These are phyloP conservation scores for Pyrenochaeta sp. DNA, from an alignment of 2,329 filamentous ascomycete genomes.

Conservation along the genomic window DNA sequence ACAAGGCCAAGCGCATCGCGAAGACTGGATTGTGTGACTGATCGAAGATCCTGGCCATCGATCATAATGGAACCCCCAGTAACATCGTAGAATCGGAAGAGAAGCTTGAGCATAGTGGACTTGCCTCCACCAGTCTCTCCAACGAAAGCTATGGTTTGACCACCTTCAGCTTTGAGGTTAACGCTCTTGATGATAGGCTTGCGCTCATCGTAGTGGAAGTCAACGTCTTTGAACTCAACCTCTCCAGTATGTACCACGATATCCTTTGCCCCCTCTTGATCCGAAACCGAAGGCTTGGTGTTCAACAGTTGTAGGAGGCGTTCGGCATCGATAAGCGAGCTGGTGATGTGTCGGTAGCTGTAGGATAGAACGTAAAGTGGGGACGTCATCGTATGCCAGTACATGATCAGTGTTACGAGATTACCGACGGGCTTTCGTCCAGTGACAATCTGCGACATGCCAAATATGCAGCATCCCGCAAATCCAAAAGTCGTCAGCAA, in stretches of 20 bases:
- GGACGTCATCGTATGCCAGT: conserved; percentile 62
- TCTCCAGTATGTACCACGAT: conserved; percentile 57
- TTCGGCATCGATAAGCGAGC: conserved; percentile 70
- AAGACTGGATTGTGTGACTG: conserved; percentile 65
- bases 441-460: conserved; percentile 60
- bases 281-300: conserved; percentile 63
- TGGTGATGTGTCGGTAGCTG: conserved; percentile 57
- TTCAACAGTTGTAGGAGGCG: conserved; percentile 65
- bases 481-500: conserved; percentile 59
- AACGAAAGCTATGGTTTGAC: conserved; percentile 66
- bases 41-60: conserved; percentile 66
- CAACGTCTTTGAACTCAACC: conserved; percentile 63
- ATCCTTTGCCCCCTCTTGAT: conserved; percentile 46
- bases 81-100: conserved; percentile 68
- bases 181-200: conserved; percentile 60
- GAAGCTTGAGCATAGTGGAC: conserved; percentile 67
- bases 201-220: conserved; percentile 63
- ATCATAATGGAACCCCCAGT: conserved; percentile 62
- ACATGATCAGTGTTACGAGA: conserved; percentile 70
- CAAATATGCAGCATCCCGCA: conserved; percentile 59
- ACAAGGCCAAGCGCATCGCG: conserved; percentile 68
- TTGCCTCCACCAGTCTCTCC: conserved; percentile 70
- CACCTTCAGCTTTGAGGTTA: conserved; percentile 58
- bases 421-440: conserved; percentile 62
- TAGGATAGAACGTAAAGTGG: conserved; percentile 61